Conservation (phyloP, 257 asterid species). For the Gentiana straminea region DNA sequence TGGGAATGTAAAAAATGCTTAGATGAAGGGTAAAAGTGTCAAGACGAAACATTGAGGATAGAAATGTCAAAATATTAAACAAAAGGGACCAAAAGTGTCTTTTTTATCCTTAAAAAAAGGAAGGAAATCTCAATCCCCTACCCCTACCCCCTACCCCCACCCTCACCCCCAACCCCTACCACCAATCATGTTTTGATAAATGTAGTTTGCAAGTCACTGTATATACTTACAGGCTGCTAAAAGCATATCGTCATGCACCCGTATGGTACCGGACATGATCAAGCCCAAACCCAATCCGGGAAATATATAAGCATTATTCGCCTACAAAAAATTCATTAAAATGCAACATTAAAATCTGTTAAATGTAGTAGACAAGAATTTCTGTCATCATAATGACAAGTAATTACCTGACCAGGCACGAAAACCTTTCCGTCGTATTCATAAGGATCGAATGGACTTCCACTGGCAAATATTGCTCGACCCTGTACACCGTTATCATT, state of each 20-base stretch:
- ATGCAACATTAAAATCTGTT: background rate
- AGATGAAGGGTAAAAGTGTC: too few relatives aligned
- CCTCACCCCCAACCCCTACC: too few relatives aligned
- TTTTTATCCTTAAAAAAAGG: too few relatives aligned
- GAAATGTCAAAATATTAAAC: too few relatives aligned
- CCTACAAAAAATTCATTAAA: slow-evolving; percentile 31
- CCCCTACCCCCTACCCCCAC: too few relatives aligned
- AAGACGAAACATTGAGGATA: too few relatives aligned
- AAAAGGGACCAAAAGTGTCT: too few relatives aligned
- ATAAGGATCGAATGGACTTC: slow-evolving; percentile 84
- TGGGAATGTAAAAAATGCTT: slow-evolving; percentile 2
- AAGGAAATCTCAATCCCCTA: too few relatives aligned
- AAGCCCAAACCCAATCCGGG: slow-evolving; percentile 94
- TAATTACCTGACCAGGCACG: slow-evolving; percentile 77
- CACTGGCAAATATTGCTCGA: slow-evolving; percentile 78
- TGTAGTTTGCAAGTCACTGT: too few relatives aligned
- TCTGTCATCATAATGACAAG: slow-evolving; percentile 9
- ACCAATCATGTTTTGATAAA: too few relatives aligned
- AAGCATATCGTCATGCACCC: slow-evolving; percentile 82
- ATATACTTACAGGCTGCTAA: slow-evolving; percentile 82
- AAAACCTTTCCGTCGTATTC: slow-evolving; percentile 55
- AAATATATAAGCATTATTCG: slow-evolving; percentile 91
- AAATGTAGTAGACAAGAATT: background rate
- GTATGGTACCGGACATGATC: slow-evolving; percentile 84
- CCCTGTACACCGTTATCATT: slow-evolving; percentile 59